These are phyloP conservation scores for Aspergillus wentii DNA, from an alignment of 495 filamentous ascomycete species.

Conservation along the genomic window DNA sequence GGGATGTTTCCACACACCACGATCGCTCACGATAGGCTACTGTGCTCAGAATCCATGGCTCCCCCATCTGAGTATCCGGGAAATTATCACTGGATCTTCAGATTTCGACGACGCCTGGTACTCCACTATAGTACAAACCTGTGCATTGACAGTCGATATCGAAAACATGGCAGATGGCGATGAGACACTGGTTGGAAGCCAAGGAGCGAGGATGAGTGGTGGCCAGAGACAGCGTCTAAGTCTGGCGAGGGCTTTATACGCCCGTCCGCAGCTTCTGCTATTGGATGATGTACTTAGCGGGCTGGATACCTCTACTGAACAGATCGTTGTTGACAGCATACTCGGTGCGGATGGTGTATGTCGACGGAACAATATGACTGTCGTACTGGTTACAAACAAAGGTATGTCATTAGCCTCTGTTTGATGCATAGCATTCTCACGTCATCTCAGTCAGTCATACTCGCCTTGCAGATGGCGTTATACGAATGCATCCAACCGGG, in stretches of 20 bases:
- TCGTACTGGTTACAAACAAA: no score
- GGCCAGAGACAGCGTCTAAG: neutral
- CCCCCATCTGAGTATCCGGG: conserved; percentile 16
- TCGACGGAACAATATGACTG: no score
- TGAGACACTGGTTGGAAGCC: neutral
- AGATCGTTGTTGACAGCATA: conserved; percentile 3
- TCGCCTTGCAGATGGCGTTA: no score
- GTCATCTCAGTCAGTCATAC: no score
- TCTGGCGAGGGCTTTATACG: conserved; percentile 4
- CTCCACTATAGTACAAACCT: neutral
- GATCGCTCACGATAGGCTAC: neutral
- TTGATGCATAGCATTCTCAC: no score
- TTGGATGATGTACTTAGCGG: conserved; percentile 49
- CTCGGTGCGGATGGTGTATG: no score
- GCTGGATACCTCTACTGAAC: conserved; percentile 10
- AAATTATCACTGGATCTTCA: conserved; percentile 32
- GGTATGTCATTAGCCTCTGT: no score
- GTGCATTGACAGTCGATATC: neutral
- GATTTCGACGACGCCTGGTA: neutral
- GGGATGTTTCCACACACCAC: neutral
- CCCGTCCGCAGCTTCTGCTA: conserved; percentile 17
- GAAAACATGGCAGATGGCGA: neutral
- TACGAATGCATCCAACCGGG: no score
- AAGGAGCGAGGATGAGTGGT: neutral
- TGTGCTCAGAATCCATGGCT: neutral